A percentile compares a stretch with the other conserved stretches of the same genome.
Conservation (phyloP, 2,329 filamentous ascomycete genomes). For the Apiospora malaysiana region DNA sequence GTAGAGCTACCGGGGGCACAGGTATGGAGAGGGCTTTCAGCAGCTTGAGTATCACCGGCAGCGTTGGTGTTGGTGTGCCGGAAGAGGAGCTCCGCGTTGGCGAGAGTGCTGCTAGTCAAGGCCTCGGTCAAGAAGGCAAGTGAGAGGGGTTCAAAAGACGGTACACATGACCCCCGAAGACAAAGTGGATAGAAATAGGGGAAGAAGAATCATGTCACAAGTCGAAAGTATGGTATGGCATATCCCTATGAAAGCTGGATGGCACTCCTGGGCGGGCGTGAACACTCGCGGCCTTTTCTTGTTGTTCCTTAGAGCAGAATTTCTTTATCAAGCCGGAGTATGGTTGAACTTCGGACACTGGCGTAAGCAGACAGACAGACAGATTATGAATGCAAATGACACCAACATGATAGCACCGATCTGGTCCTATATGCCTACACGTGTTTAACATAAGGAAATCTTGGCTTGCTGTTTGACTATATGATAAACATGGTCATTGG, state of each 20-base stretch:
- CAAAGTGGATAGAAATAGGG: background rate
- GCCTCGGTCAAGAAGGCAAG: conserved; percentile 18
- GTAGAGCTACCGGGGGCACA: conserved; percentile 43
- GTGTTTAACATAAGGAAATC: background rate
- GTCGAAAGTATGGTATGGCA: background rate
- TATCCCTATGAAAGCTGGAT: background rate
- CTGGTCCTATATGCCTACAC: background rate
- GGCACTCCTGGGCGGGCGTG: background rate
- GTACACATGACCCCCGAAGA: background rate
- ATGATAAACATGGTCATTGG: too few species aligned
- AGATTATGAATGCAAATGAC: conserved; percentile 9
- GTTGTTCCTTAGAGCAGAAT: background rate
- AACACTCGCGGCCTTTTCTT: background rate
- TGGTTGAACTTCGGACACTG: conserved; percentile 10
- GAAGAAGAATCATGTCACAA: background rate
- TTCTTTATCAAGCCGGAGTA: background rate
- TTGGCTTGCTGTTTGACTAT: background rate
- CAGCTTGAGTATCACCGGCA: conserved; percentile 50
- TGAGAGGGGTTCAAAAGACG: background rate
- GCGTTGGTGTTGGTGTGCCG: conserved; percentile 59
- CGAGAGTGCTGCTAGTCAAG: conserved; percentile 63
- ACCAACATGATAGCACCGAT: background rate
- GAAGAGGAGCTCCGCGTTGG: conserved; percentile 67
- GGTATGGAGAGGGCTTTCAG: conserved; percentile 55
- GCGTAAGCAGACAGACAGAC: conserved; percentile 17